Base-by-base conservation (phyloP, 495 filamentous ascomycete genomes). In the Penicillium psychrofluorescens region DNA sequence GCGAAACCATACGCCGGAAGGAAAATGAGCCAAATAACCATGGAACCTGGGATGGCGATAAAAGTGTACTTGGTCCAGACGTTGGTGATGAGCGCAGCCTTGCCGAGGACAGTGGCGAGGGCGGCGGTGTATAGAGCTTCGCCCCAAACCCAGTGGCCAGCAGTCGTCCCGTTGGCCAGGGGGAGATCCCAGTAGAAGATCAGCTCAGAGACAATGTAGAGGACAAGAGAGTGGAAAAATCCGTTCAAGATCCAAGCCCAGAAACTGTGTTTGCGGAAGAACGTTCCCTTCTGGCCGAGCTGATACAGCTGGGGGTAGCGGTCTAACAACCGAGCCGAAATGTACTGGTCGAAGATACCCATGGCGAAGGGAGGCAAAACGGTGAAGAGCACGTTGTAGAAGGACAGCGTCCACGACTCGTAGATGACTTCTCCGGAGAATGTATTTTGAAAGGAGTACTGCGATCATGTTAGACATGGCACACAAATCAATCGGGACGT, bases 331-430 rank as follows among this genome's bases (percentile, higher is more conserved):
- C 94, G 84, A 35, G 94, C 94, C 27, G 88, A 95, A 58, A 99
- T 90, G 66, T 94, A 97, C 60, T 99, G 94, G 58, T 99, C 94
- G 49, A 95, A 91, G 51, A 97, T 95, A 51, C 94, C 94, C 66
- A 99, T 87, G 22, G 84, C 91, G 36, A 99, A 83, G 1, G 94
- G 94, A 33, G 94, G 94, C 29, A 96, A 67, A 35, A 94, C 85
- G 8, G 94, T 97, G 68, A 95, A 99, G 63, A 99, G 85, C 63
- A 99, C 89, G 72, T 99, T 99, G 76, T 96, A 99, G 73, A 95
- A 95, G 11, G 94, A 95, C 11, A 99, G 74, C 2, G 90, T 96
- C 94, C 94, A 99, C 11, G 91, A 96, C 68, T 99, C 94, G 79
- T 90, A 96, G 61, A 99, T 99, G 53, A 97, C 89, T 62, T 95